phyloP scores from a whole-genome alignment of 2,329 filamentous ascomycete species.

The Cytospora paraplurivora region DNA sequence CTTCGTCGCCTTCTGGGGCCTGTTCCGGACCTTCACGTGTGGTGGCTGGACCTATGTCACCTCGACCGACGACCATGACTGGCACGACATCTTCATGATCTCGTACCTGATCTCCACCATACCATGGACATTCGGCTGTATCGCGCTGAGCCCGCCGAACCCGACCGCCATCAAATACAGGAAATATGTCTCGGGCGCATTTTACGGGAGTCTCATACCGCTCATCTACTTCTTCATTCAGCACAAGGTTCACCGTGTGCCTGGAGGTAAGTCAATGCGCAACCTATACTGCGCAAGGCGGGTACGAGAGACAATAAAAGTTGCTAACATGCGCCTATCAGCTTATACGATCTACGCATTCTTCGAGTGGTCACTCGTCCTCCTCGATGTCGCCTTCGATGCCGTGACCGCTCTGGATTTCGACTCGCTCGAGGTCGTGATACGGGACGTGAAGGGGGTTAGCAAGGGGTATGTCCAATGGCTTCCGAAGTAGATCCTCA shows the following conservation, averaged over 20 bases:
- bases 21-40: slow-evolving; percentile 89
- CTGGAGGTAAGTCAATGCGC: slow-evolving; percentile 72
- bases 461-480: slow-evolving; percentile 98
- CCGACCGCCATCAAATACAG: slow-evolving; percentile 81
- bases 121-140: slow-evolving; percentile 91
- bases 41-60: slow-evolving; percentile 99
- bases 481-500: slow-evolving; percentile 77
- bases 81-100: slow-evolving; percentile 99
- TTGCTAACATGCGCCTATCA: slow-evolving; percentile 42
- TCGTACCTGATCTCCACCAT: slow-evolving; percentile 92
- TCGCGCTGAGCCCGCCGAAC: slow-evolving; percentile 85
- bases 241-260: slow-evolving; percentile 92
- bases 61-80: slow-evolving; percentile 96
- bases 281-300: background rate
- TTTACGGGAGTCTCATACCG: slow-evolving; percentile 89
- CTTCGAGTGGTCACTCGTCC: slow-evolving; percentile 94
- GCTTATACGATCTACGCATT: slow-evolving; percentile 98
- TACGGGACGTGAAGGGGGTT: slow-evolving; percentile 85
- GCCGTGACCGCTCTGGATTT: slow-evolving; percentile 94
- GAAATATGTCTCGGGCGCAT: slow-evolving; percentile 78
- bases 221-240: slow-evolving; percentile 98
- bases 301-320: background rate
- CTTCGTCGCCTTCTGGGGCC: slow-evolving; percentile 75
- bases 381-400: slow-evolving; percentile 96
- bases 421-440: slow-evolving; percentile 79